Evolutionary conservation across 805 yeast species (phyloP), one percentile per base, ranked within the genome.

Genomic region (Vanderwaltozyma verrucispora): DNA sequence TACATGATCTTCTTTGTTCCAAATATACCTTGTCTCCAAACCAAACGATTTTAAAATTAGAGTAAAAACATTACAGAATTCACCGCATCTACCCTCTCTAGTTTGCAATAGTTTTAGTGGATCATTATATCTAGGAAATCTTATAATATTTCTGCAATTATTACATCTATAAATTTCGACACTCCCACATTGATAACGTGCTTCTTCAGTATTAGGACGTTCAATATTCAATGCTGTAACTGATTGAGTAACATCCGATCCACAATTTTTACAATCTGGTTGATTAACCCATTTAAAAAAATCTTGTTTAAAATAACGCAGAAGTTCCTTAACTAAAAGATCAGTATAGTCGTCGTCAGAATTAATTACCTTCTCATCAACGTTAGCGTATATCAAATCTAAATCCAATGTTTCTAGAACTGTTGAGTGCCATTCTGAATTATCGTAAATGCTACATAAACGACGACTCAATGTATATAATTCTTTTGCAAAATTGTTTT

Each of bases 1-100:
- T 1, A 85, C 96, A 56, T 89, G 97, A 55, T 89, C 97, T 54
- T 89, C 97, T 7, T 72, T 64, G 56, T 86, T 87, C 94, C 94
- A 84, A 2, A 88, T 63, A 51, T 80, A 87, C 36, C 97, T 62
- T 1, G 74, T 73, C 20, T 75, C 65, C 4, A 76, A 51, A 1
- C 80, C 83, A 30, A 88, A 62, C 0, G 95, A 75, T 20, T 77
- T 67, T 37, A 88, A 61, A 2, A 87, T 60, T 26, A 85, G 63
- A 32, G 82, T 69, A 53, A 88, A 87, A 44, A 89, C 75, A 48
- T 83, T 82, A 38, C 88, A 89, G 94, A 95, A 89, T 56, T 89
- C 97, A 1, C 97, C 97, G 60, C 97, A 89, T 33, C 97, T 67
- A 0, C 97, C 97, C 25, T 54, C 53, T 30, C 85, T 63, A 0